Evolutionary conservation across 164 flowering plant genomes (phyloP).

Genomic region (Akebia trifoliata): DNA sequence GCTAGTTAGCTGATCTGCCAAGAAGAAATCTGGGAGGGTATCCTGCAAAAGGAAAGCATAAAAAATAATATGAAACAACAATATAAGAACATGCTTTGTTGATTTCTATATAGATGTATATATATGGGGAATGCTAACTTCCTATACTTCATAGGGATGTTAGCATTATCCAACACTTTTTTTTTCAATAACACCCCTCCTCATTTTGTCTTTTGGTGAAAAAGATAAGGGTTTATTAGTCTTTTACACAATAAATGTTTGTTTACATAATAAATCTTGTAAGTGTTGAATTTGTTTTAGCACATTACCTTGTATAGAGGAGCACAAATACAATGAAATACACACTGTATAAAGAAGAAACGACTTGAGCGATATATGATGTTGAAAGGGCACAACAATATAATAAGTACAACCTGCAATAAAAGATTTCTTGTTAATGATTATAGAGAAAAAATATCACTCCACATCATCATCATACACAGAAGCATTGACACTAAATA

Average conservation of each 20-base stretch:
- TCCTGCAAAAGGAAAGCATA: constrained; percentile 28
- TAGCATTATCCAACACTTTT: too few species aligned
- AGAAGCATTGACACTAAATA: too few species aligned
- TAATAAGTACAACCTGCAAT: constrained; percentile 33
- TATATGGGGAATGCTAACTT: too few species aligned
- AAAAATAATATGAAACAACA: not conserved
- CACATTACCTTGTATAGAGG: constrained; percentile 59
- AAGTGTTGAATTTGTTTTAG: not conserved
- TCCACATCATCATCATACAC: too few species aligned
- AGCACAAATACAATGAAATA: constrained; percentile 46
- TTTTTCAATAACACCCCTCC: too few species aligned
- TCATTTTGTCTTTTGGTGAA: too few species aligned
- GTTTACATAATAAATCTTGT: too few species aligned
- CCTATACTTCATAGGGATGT: too few species aligned
- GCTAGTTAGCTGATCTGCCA: constrained; percentile 65
- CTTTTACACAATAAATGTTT: too few species aligned
- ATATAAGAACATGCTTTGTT: not conserved
- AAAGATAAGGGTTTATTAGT: too few species aligned
- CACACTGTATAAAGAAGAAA: constrained; percentile 41
- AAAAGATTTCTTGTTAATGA: not conserved
- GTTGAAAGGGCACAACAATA: constrained; percentile 53
- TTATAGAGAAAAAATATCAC: too few species aligned
- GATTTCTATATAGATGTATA: too few species aligned
- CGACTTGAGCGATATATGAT: constrained; percentile 62
- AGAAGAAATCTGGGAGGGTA: constrained; percentile 56